These are phyloP conservation scores for Oenanthe sinensis DNA, from an alignment of 129 eudicot species.

Conservation along the genomic window DNA sequence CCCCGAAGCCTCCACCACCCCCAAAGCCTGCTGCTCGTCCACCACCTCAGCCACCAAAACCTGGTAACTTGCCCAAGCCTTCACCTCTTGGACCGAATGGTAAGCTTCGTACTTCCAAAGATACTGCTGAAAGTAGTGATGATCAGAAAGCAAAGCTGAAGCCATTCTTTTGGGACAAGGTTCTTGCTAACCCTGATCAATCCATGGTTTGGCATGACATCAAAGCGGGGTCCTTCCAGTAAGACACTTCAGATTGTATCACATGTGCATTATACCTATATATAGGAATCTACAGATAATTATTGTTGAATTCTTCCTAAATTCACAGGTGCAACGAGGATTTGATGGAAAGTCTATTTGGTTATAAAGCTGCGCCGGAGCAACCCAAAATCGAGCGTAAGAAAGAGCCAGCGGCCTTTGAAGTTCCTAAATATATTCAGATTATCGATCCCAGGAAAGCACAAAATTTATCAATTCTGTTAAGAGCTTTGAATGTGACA, in stretches of 20 bases:
- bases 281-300: background rate
- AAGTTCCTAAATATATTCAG: conserved; percentile 36
- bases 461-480: conserved; percentile 51
- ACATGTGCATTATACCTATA: background rate
- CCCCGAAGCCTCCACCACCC: conserved; percentile 9
- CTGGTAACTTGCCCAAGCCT: conserved; percentile 15
- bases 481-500: conserved; percentile 52
- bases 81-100: conserved; percentile 10
- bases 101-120: conserved; percentile 14
- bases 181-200: conserved; percentile 47
- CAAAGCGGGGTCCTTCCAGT: conserved; percentile 58
- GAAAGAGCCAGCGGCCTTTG: conserved; percentile 11
- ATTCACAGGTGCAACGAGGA: conserved; percentile 50
- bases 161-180: conserved; percentile 75
- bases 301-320: background rate
- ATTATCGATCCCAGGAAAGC: conserved; percentile 50
- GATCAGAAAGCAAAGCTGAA: conserved; percentile 41
- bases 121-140: conserved; percentile 18
- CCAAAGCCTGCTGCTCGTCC: conserved; percentile 8
- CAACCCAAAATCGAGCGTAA: conserved; percentile 24
- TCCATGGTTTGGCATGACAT: conserved; percentile 69
- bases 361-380: conserved; percentile 32
- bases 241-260: conserved; percentile 11
- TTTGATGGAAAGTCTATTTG: conserved; percentile 55
- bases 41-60: conserved; percentile 30